A percentile compares a stretch with the other conserved stretches of the same genome.
These are phyloP conservation scores for Triticum dicoccoides DNA, from an alignment of 176 grass and related monocot species.

Conservation along the genomic window DNA sequence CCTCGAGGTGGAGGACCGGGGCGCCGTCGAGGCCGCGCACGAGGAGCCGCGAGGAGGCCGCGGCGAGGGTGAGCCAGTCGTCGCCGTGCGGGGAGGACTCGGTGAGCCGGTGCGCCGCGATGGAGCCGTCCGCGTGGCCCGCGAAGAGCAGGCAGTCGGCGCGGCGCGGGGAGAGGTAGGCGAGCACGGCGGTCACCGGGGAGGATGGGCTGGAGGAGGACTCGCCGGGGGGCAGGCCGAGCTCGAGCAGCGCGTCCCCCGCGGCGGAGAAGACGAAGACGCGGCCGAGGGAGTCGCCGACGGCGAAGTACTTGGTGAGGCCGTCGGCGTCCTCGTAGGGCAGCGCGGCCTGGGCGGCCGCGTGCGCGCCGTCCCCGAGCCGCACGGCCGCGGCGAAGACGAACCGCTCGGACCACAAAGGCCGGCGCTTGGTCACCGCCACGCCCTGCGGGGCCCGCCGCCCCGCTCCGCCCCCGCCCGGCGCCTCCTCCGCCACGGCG, in stretches of 20 bases:
- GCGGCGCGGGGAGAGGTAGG: constrained; percentile 61
- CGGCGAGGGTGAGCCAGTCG: constrained; percentile 75
- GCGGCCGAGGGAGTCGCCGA: constrained; percentile 69
- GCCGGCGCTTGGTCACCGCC: constrained; percentile 63
- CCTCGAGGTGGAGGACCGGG: constrained; percentile 71
- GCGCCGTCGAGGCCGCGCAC: constrained; percentile 61
- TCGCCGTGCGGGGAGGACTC: constrained; percentile 60
- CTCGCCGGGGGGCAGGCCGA: constrained; percentile 29
- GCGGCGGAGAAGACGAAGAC: constrained; percentile 76
- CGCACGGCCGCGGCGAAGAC: constrained; percentile 59
- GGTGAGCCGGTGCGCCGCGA: constrained; percentile 63
- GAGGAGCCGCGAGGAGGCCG: constrained; percentile 49
- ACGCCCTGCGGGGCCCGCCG: constrained; percentile 33
- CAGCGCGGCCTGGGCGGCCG: constrained; percentile 35
- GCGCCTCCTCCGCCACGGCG: not conserved
- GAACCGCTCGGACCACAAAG: constrained; percentile 77
- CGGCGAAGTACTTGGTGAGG: constrained; percentile 82
- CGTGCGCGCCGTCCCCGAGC: constrained; percentile 54
- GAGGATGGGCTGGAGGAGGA: not conserved
- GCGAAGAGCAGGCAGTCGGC: constrained; percentile 73
- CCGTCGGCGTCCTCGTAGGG: constrained; percentile 73
- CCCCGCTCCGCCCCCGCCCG: not conserved
- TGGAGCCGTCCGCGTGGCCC: constrained; percentile 66
- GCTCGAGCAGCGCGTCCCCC: constrained; percentile 73
- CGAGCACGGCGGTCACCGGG: constrained; percentile 63